Evolutionary conservation across 1,284 basidiomycete genomes (phyloP), one percentile per base, ranked within the genome.

Genomic region (Omphalotus olearius): DNA sequence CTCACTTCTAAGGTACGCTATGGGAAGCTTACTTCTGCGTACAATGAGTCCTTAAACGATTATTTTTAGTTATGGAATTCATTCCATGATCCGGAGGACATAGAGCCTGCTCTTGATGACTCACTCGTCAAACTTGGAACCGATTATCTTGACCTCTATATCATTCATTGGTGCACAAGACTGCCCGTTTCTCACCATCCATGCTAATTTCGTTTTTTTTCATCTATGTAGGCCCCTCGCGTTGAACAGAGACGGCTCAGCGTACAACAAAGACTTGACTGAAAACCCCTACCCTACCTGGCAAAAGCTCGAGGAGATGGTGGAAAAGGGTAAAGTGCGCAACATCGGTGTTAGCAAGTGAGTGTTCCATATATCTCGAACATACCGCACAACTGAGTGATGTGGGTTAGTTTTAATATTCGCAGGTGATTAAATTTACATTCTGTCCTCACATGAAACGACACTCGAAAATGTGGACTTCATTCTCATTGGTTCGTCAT

Each of bases 311-410:
- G 91, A 94, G 65, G 83, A 85, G 59, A 64, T 93, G 63, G 81
- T 88, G 18, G 78, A 80, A 55, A 86, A 82, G 59, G 89, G 88
- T 30, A 91, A 93, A 68, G 75, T 88, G 45, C 81, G 80, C 66
- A 91, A 92, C 46, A 93, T 94, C 57, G 92, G 92, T 37, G 74
- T 93, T 47, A 85, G 83, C 83, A 86, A 86, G 83, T 84, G 54
- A 54, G 78, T 59, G 7, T 3, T 14, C 4, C 14, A 5, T 23
- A 23, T 23, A 5, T 23, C 18, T 9, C 10, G 6, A 14, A n/a
- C 25, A 20, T 6, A 23, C 20, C 6, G n/a, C 6, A 14, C 1
- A 18, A 10, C 9, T 40, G 20, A 56, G 33, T 11, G 46, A 33
- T 49, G 10, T 33, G 16, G 2, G 11, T 66, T 54, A 82, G 83